Base-by-base conservation (phyloP, 805 yeast species). In the Schwanniomyces occidentalis region DNA sequence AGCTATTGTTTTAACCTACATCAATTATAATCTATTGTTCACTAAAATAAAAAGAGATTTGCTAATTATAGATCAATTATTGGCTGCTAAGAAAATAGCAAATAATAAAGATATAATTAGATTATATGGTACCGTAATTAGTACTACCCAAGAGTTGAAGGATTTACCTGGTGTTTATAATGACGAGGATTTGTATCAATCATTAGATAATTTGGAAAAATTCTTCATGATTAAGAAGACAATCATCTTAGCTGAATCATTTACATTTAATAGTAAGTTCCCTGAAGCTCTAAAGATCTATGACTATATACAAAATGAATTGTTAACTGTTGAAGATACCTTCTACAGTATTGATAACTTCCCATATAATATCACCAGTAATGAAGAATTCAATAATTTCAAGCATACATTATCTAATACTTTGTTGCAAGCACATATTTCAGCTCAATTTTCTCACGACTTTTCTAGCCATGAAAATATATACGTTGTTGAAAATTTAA, bases 101-200 rank as follows among this genome's bases (percentile, higher is more conserved):
- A 48, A 41, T 27, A 51, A 61, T 30, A 67, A 63, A 37, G 81
- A 79, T 43, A 53, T 63, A 5, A 51, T 71, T 25, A 69, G 81
- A 38, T 54, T 82, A 16, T 71, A 69, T 40, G 76, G 73, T 15
- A 64, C 71, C 6, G 69, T 86, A 24, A 56, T 71, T 8, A 63
- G 69, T 30, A 78, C 84, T 12, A 54, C 82, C 22, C 61, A 60
- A 3, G 82, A 82, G 45, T 61, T 88, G 29, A 69, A 75, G 51
- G 95, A 88, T 41, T 71, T 93, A 33, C 96, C 97, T 0, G 98
- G 98, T 69, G 95, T 91, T 13, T 80, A 84, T 52, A 85, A 86
- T 34, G 95, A 88, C 54, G 93, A 85, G 34, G 80, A 73, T 15
- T 69, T 91, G 35, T 56, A 65, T 42, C 61, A 63, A 5, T 75